Percentiles rank a stretch among this genome's conserved stretches.
phyloP scores from a whole-genome alignment of 805 yeast species.

The Candida insectorum region DNA sequence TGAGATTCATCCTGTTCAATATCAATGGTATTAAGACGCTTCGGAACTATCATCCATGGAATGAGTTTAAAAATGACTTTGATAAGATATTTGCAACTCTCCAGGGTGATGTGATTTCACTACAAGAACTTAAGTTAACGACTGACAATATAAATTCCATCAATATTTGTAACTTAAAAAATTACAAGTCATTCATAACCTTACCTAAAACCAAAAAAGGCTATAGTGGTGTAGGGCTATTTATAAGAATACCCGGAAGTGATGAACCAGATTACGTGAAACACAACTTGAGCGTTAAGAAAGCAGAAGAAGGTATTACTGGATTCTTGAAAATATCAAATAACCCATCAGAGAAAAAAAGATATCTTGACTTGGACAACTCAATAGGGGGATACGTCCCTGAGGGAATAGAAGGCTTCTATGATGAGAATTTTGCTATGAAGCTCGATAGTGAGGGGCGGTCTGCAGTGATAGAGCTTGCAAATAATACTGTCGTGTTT shows the following conservation, averaged over 20 bases:
- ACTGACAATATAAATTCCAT: conserved; percentile 18
- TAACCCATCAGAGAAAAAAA: conserved; percentile 12
- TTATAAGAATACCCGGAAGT: conserved; percentile 51
- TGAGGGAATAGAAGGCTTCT: conserved; percentile 4
- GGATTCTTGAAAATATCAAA: conserved; percentile 44
- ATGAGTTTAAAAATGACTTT: conserved; percentile 36
- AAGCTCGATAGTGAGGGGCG: conserved; percentile 83
- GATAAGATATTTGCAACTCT: conserved; percentile 49
- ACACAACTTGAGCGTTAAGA: conserved; percentile 48
- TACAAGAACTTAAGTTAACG: conserved; percentile 78
- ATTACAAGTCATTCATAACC: conserved; percentile 64
- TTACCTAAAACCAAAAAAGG: conserved; percentile 72
- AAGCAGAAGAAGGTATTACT: conserved; percentile 90
- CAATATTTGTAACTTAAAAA: conserved; percentile 52
- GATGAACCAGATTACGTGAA: conserved; percentile 36
- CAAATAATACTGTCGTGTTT: conserved; percentile 57
- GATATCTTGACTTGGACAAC: conserved; percentile 14
- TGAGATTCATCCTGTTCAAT: conserved; percentile 70
- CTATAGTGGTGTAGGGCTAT: conserved; percentile 89
- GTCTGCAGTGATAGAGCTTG: conserved; percentile 69
- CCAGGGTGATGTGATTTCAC: conserved; percentile 72
- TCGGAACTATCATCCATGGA: conserved; percentile 85
- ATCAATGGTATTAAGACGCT: conserved; percentile 82
- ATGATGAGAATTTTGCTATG: conserved; percentile 35
- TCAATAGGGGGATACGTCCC: conserved; percentile 73